A percentile compares a stretch with the other conserved stretches of the same genome.
Conservation (phyloP, 192 early-diverging fungal genomes). For the Podila epicladia region DNA sequence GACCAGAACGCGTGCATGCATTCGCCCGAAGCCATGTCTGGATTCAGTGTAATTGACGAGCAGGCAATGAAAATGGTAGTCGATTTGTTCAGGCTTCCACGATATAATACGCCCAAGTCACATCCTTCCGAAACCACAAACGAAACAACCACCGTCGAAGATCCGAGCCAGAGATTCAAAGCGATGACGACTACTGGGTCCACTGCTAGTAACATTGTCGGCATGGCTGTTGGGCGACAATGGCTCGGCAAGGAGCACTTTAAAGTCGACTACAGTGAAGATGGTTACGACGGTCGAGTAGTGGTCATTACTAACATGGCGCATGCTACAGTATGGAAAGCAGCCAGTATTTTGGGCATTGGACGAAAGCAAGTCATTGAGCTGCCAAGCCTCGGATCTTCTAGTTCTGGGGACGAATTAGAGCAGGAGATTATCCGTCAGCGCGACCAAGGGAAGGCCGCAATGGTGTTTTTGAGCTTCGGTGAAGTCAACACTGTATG, state of each 20-base stretch:
- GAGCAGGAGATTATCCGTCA: constrained; percentile 22
- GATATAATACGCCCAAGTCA: constrained; percentile 46
- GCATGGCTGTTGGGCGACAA: constrained; percentile 55
- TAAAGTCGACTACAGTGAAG: constrained; percentile 54
- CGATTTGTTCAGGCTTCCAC: constrained; percentile 58
- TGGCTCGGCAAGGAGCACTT: constrained; percentile 40
- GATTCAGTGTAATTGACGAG: constrained; percentile 57
- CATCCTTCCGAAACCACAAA: background rate
- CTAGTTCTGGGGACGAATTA: constrained; percentile 9
- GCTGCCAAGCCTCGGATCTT: constrained; percentile 22
- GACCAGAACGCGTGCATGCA: constrained; percentile 55
- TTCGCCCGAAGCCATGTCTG: constrained; percentile 38
- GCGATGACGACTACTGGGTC: constrained; percentile 64
- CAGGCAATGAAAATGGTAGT: constrained; percentile 55
- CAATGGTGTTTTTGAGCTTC: constrained; percentile 58
- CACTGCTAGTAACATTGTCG: constrained; percentile 64
- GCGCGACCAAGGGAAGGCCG: constrained; percentile 21
- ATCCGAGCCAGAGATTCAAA: constrained; percentile 2
- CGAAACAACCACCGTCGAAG: background rate
- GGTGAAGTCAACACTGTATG: constrained; percentile 67
- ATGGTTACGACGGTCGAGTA: constrained; percentile 55
- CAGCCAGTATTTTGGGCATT: constrained; percentile 59
- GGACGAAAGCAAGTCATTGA: constrained; percentile 60
- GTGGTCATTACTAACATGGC: constrained; percentile 46
- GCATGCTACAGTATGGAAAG: constrained; percentile 63